phyloP scores from a whole-genome alignment of 2,329 filamentous ascomycete species.

The Gaeumannomyces sp. region DNA sequence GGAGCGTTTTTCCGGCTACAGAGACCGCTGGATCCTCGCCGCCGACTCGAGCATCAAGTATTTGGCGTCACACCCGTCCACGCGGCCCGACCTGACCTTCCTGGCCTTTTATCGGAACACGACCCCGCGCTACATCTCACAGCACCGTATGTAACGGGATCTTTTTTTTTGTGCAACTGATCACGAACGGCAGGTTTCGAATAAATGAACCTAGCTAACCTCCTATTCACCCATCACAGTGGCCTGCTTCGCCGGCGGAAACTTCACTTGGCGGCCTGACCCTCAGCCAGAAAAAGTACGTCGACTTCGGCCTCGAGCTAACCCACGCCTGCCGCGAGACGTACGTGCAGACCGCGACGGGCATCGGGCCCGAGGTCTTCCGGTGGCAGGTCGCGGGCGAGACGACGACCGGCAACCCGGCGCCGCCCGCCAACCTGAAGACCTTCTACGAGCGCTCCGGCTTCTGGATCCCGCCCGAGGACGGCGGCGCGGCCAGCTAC shows the following conservation, averaged over 20 bases:
- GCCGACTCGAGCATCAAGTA: conserved; percentile 70
- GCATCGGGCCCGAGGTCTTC: conserved; percentile 72
- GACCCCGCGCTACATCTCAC: conserved; percentile 36
- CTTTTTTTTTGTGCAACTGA: too few relatives aligned
- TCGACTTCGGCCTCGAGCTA: conserved; percentile 67
- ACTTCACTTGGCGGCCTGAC: conserved; percentile 74
- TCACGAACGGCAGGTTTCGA: not conserved
- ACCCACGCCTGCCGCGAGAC: conserved; percentile 68
- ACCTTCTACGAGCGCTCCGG: conserved; percentile 61
- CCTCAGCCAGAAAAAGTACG: conserved; percentile 58
- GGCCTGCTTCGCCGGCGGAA: conserved; percentile 79
- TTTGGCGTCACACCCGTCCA: conserved; percentile 61
- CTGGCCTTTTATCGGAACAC: conserved; percentile 50
- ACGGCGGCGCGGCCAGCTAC: conserved; percentile 40
- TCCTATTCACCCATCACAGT: conserved; percentile 35
- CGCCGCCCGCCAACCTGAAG: conserved; percentile 29
- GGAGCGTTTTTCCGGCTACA: conserved; percentile 55
- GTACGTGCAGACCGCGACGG: conserved; percentile 60
- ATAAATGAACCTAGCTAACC: not conserved
- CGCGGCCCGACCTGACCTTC: conserved; percentile 67
- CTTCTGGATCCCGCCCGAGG: conserved; percentile 56
- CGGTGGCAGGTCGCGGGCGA: conserved; percentile 45
- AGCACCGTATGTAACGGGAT: conserved; percentile 37
- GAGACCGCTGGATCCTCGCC: conserved; percentile 68
- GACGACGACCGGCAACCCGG: conserved; percentile 29